Evolutionary conservation across 805 yeast genomes (phyloP).

Genomic region (Huiozyma sinensis): DNA sequence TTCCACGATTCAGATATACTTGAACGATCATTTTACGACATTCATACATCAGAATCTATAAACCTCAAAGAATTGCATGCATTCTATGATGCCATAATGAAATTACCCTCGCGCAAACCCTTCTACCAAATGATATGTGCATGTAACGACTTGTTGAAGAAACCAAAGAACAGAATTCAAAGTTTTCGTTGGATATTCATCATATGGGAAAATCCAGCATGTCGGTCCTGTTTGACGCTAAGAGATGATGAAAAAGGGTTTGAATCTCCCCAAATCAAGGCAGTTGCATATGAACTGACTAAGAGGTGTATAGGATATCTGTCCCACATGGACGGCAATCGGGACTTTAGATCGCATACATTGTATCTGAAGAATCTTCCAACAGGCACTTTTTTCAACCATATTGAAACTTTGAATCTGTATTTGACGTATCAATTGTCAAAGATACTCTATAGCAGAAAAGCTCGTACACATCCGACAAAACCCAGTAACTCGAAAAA

Average conservation of each 20-base stretch:
- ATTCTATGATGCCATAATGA: slow-evolving; percentile 36
- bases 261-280: slow-evolving; percentile 42
- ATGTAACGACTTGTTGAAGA: slow-evolving; percentile 40
- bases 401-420: slow-evolving; percentile 60
- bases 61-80: slow-evolving; percentile 37
- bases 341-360: slow-evolving; percentile 3
- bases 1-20: slow-evolving; percentile 41
- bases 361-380: slow-evolving; percentile 20
- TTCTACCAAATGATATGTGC: slow-evolving; percentile 44
- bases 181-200: slow-evolving; percentile 52
- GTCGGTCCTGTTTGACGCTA: slow-evolving; percentile 36
- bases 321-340: slow-evolving; percentile 23
- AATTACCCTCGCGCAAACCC: slow-evolving; percentile 53
- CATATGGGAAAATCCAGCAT: slow-evolving; percentile 56
- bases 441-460: slow-evolving; percentile 24
- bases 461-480: background rate
- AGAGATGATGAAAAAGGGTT: slow-evolving; percentile 13
- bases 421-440: slow-evolving; percentile 71
- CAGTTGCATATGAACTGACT: slow-evolving; percentile 54
- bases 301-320: slow-evolving; percentile 62
- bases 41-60: slow-evolving; percentile 24
- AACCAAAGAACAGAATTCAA: slow-evolving; percentile 26
- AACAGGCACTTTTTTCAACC: slow-evolving; percentile 33
- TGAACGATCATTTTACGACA: slow-evolving; percentile 23
- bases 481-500: slow-evolving; percentile 12